Percentiles rank a stretch among this genome's conserved stretches.
Evolutionary conservation across 257 asterid species (phyloP).

Genomic region (Galeopsis tetrahit): DNA sequence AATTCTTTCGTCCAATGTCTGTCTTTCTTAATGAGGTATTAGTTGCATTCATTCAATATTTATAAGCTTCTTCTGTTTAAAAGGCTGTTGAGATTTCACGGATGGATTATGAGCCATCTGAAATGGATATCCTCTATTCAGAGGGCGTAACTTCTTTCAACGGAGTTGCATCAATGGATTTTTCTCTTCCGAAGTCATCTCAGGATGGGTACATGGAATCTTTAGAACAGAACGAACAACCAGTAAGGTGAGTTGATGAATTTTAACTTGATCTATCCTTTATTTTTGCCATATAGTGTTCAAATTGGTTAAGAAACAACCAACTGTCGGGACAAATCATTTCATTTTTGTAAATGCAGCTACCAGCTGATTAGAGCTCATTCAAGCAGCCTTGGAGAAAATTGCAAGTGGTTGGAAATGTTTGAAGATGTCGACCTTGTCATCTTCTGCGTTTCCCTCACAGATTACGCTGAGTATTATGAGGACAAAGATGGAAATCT

Average conservation of each 20-base stretch:
- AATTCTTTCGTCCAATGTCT: neutral
- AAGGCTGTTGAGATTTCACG: conserved; percentile 85
- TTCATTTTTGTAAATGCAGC: conserved; percentile 47
- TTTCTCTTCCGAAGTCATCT: conserved; percentile 60
- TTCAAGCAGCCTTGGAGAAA: conserved; percentile 71
- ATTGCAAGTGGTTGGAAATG: conserved; percentile 92
- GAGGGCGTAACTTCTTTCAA: conserved; percentile 80
- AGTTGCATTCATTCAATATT: conserved; percentile 21
- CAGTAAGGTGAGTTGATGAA: conserved; percentile 47
- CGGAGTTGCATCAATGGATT: conserved; percentile 82
- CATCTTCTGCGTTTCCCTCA: conserved; percentile 70
- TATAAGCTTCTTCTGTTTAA: conserved; percentile 25
- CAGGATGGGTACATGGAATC: conserved; percentile 69
- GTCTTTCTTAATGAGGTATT: conserved; percentile 4
- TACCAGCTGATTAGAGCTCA: conserved; percentile 76
- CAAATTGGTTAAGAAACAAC: neutral
- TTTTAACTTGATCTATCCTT: neutral
- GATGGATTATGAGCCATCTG: conserved; percentile 80
- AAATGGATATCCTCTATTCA: conserved; percentile 82
- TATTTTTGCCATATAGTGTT: neutral
- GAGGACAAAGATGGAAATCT: conserved; percentile 60
- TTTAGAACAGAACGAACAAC: conserved; percentile 53
- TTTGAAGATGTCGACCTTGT: conserved; percentile 80
- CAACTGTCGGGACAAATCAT: neutral
- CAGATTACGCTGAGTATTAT: conserved; percentile 64